phyloP scores from a whole-genome alignment of 306 rosid genomes.

The Lathyrus aphaca region DNA sequence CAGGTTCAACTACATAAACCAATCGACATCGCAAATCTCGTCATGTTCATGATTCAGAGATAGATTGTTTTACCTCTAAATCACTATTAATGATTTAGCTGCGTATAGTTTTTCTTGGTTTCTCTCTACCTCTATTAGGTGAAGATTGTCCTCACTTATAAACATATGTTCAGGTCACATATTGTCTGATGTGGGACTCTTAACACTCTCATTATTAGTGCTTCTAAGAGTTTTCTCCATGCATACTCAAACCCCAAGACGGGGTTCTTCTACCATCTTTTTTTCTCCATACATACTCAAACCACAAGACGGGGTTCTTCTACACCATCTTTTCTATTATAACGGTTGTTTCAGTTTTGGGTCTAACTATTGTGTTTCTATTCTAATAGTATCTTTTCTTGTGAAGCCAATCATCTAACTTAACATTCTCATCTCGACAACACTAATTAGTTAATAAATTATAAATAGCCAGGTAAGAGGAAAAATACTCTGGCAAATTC shows the following conservation, averaged over 20 bases:
- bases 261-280: neutral
- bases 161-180: too few species aligned
- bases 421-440: neutral
- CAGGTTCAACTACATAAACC: neutral
- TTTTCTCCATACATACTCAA: neutral
- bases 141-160: too few species aligned
- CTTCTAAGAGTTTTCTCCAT: neutral
- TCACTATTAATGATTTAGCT: neutral
- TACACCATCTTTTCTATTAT: neutral
- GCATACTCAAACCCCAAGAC: neutral
- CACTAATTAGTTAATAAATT: neutral
- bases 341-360: neutral
- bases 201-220: neutral
- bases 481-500: neutral
- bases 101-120: neutral
- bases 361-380: neutral
- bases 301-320: neutral
- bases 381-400: neutral
- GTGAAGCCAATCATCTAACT: neutral
- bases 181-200: too few species aligned
- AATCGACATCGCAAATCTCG: neutral
- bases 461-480: too few species aligned
- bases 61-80: neutral
- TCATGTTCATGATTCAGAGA: neutral
- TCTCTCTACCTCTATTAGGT: neutral